A percentile compares a stretch with the other conserved stretches of the same genome.
Conservation (phyloP, 208 protist genomes). For the Leishmania tarentolae region DNA sequence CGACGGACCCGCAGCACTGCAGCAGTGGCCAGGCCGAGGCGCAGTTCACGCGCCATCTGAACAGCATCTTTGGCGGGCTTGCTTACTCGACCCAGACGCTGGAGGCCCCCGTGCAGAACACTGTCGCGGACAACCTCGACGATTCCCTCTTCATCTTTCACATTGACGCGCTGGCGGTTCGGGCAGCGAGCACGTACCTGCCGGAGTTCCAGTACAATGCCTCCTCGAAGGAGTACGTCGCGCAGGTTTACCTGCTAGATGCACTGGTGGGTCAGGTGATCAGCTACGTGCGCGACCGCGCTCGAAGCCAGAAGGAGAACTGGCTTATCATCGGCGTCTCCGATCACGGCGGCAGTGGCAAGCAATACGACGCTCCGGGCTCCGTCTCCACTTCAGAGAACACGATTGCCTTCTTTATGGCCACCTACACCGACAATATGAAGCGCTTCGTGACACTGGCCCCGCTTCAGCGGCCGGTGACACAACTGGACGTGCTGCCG, state of each 20-base stretch:
- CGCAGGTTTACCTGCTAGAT: slow-evolving; percentile 75
- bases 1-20: slow-evolving; percentile 32
- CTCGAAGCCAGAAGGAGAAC: slow-evolving; percentile 65
- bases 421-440: slow-evolving; percentile 53
- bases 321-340: slow-evolving; percentile 76
- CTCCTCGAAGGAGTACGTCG: slow-evolving; percentile 47
- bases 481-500: slow-evolving; percentile 72
- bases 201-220: slow-evolving; percentile 58
- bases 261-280: slow-evolving; percentile 71
- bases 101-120: slow-evolving; percentile 36
- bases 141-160: slow-evolving; percentile 71
- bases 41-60: slow-evolving; percentile 48
- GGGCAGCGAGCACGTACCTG: slow-evolving; percentile 44
- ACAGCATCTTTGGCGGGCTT: slow-evolving; percentile 54
- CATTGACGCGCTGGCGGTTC: slow-evolving; percentile 63
- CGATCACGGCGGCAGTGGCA: slow-evolving; percentile 64
- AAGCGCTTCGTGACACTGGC: slow-evolving; percentile 45
- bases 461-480: slow-evolving; percentile 43
- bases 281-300: slow-evolving; percentile 58
- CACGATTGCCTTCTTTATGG: slow-evolving; percentile 68
- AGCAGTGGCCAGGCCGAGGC: slow-evolving; percentile 43
- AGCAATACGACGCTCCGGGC: slow-evolving; percentile 42
- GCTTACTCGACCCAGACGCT: slow-evolving; percentile 29
- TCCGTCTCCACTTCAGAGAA: slow-evolving; percentile 40
- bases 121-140: slow-evolving; percentile 46